Base-by-base conservation (phyloP, 2,329 filamentous ascomycete genomes). In the Diaporthe vaccinii region DNA sequence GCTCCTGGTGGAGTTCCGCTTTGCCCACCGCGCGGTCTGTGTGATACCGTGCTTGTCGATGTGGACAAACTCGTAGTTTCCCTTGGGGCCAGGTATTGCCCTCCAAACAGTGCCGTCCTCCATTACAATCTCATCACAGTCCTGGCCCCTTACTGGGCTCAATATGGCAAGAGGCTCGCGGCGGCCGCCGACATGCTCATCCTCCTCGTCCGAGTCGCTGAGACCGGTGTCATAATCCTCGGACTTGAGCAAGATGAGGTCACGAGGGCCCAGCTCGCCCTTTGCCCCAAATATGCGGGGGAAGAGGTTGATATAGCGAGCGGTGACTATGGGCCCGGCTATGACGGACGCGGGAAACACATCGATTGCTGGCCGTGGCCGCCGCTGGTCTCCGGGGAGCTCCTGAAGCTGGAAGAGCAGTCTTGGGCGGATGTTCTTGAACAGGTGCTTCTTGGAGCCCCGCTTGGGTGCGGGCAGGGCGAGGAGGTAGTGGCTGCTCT, bases 381-480 rank as follows among this genome's bases (percentile, higher is more conserved):
- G 89, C 22, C 86, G 86, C 41, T 75, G 73, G 76, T 91, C 88
- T 55, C 87, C 84, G 2, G 89, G 86, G n/a, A 95, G 82, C 74
- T 90, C 88, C 80, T 95, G 94, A 22, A 96, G 85, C 82, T 96
- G 94, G 8, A 96, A 87, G 8, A 95, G 84, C 25, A 95, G 84
- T 71, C 91, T 91, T 15, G 93, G 93, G 22, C 93, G 90, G 41
- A 93, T 87, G 79, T 93, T 90, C 20, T 93, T 87, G 49, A 95
- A 86, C 77, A 93, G 88, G 34, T 93, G 87, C 80, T 93, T 93
- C 80, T 92, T 89, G 80, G 87, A 85, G 78, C 89, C 84, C 76
- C 90, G 81, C 79, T 88, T 86, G 77, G 93, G 86, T 75, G 93
- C 87, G 0, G 94, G 93, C 77, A 93, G 92, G 58, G 93, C 93